Evolutionary conservation across 192 early-diverging fungal species (phyloP).

Genomic region (Entrophospora sp.): DNA sequence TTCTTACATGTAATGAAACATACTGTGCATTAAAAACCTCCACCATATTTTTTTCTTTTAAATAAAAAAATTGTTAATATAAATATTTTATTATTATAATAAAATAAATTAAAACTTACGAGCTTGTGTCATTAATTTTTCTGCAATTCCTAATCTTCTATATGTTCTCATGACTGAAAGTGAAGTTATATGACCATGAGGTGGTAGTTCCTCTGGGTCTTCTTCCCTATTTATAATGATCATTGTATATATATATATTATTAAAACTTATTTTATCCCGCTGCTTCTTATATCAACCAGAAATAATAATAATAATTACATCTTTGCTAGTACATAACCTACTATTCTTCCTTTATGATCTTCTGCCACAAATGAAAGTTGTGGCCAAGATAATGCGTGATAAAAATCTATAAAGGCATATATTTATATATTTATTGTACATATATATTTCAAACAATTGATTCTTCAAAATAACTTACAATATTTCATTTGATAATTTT

Average conservation of each 20-base stretch:
- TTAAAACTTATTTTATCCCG: neutral
- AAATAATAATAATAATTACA: conserved; percentile 50
- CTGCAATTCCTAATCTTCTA: conserved; percentile 91
- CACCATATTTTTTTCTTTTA: conserved; percentile 66
- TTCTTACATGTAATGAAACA: conserved; percentile 91
- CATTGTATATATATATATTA: neutral
- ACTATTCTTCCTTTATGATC: conserved; percentile 86
- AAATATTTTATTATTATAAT: neutral
- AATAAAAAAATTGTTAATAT: neutral
- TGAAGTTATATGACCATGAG: conserved; percentile 94
- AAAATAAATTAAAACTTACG: conserved; percentile 40
- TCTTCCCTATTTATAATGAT: conserved; percentile 64
- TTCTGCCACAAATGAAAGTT: conserved; percentile 91
- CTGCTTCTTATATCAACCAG: neutral
- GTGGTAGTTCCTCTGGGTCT: conserved; percentile 54
- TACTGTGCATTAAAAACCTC: conserved; percentile 80
- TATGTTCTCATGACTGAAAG: conserved; percentile 95
- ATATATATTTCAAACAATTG: neutral
- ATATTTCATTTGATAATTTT: conserved; percentile 99
- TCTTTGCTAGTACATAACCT: conserved; percentile 96
- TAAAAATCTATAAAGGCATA: conserved; percentile 67
- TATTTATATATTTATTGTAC: no score
- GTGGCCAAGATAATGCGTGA: conserved; percentile 77
- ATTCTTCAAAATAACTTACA: conserved; percentile 40
- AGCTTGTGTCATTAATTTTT: conserved; percentile 92